Percentiles rank a stretch among this genome's conserved stretches.
phyloP scores from a whole-genome alignment of 371 early-diverging fungal species.

The Coemansia sp. region DNA sequence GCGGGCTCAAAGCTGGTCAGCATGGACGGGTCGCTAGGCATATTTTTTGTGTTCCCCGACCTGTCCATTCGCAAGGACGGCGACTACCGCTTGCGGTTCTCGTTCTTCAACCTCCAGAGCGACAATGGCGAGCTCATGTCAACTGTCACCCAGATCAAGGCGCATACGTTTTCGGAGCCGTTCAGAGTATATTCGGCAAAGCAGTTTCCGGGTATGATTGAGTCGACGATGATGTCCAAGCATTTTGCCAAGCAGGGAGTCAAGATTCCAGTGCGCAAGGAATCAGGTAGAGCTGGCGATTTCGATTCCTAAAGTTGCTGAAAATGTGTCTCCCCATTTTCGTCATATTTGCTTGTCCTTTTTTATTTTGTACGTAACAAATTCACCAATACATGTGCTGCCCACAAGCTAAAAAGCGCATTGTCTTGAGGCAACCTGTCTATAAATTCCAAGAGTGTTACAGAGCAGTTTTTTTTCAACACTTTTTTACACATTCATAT shows the following conservation, averaged over 20 bases:
- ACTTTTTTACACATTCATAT: not conserved
- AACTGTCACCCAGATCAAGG: constrained; percentile 41
- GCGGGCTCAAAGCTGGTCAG: constrained; percentile 66
- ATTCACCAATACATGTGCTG: not conserved
- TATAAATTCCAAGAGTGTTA: not conserved
- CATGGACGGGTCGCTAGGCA: constrained; percentile 61
- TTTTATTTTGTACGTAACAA: not conserved
- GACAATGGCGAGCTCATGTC: constrained; percentile 50
- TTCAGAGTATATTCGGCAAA: constrained; percentile 62
- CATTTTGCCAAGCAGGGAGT: constrained; percentile 61
- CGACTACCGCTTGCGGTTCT: constrained; percentile 51
- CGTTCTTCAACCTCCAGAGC: constrained; percentile 48
- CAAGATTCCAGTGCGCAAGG: constrained; percentile 59
- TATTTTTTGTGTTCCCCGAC: constrained; percentile 60
- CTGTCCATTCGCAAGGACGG: constrained; percentile 57
- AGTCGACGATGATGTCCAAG: constrained; percentile 59
- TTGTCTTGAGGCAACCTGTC: not conserved
- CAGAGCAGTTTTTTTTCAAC: not conserved
- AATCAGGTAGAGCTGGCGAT: constrained; percentile 19
- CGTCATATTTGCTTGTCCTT: not conserved
- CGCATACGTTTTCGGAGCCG: constrained; percentile 52
- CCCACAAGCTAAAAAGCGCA: not conserved
- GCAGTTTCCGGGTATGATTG: constrained; percentile 65
- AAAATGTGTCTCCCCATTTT: not conserved
- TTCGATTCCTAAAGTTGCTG: constrained; percentile 9